These are phyloP conservation scores for Fusarium euwallaceae DNA, from an alignment of 2,329 filamentous ascomycete genomes.

Conservation along the genomic window DNA sequence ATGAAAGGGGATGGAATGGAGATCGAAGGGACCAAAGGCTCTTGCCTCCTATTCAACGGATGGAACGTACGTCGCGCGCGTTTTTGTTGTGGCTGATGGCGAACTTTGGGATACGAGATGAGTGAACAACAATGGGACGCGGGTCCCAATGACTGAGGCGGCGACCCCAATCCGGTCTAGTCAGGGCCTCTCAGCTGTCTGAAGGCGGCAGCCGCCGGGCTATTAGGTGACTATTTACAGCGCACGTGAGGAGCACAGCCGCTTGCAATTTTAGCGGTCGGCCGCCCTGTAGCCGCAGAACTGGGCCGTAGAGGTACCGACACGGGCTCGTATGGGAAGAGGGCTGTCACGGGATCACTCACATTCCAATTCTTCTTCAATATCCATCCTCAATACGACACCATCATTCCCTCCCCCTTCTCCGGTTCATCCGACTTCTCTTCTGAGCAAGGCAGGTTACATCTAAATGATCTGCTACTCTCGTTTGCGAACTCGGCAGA, in stretches of 20 bases:
- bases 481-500: constrained; percentile 6
- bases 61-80: constrained; percentile 3
- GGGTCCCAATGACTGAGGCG: constrained; percentile 17
- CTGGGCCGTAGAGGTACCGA: background rate
- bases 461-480: constrained; percentile 4
- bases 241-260: constrained; percentile 26
- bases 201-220: background rate
- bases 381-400: constrained; percentile 17
- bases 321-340: background rate
- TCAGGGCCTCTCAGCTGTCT: background rate
- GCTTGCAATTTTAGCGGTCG: constrained; percentile 7
- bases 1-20: background rate
- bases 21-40: background rate
- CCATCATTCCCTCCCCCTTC: background rate
- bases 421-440: constrained; percentile 16
- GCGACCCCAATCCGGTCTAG: constrained; percentile 27
- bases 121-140: constrained; percentile 29
- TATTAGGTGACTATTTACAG: constrained; percentile 5
- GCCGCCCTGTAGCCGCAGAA: background rate
- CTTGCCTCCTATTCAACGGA: constrained; percentile 18
- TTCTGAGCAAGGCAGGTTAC: constrained; percentile 2
- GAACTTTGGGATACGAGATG: constrained; percentile 21
- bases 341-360: background rate
- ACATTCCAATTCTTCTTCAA: background rate
- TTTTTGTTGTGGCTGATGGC: constrained; percentile 23